Percentiles rank a stretch among this genome's conserved stretches.
These are phyloP conservation scores for Emmonsiellopsis sp. DNA, from an alignment of 2,329 filamentous ascomycete genomes.

Conservation along the genomic window DNA sequence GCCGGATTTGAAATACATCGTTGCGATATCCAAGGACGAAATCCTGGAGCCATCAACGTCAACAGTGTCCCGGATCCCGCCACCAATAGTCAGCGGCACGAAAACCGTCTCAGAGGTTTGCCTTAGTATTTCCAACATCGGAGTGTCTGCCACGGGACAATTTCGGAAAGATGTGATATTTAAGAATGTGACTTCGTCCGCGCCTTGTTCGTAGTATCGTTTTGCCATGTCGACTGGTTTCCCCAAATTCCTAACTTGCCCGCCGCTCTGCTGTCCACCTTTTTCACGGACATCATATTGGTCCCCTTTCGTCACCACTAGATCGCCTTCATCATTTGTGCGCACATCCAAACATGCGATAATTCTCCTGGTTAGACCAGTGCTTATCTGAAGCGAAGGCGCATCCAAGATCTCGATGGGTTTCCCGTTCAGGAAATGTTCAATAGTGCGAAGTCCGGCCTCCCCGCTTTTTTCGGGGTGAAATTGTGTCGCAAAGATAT, in stretches of 20 bases:
- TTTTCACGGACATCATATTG: conserved; percentile 98
- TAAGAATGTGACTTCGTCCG: conserved; percentile 93
- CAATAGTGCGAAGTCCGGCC: conserved; percentile 74
- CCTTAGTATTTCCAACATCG: conserved; percentile 91
- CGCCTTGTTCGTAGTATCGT: conserved; percentile 91
- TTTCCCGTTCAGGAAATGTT: conserved; percentile 73
- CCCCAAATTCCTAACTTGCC: conserved; percentile 78
- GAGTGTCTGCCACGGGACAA: conserved; percentile 81
- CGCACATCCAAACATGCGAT: conserved; percentile 96
- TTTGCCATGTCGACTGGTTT: conserved; percentile 94
- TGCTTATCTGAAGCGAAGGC: conserved; percentile 7
- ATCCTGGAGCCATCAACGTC: conserved; percentile 80
- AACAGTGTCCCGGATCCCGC: conserved; percentile 85
- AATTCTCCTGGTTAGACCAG: conserved; percentile 76
- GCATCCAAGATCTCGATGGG: conserved; percentile 46
- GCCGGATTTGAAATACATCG: conserved; percentile 93
- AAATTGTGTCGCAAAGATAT: conserved; percentile 88
- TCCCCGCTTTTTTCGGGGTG: conserved; percentile 95
- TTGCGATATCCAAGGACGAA: conserved; percentile 86
- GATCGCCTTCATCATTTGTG: conserved; percentile 84
- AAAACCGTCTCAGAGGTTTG: conserved; percentile 85
- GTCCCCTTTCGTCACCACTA: conserved; percentile 97
- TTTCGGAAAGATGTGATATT: conserved; percentile 98
- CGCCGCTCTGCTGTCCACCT: conserved; percentile 44
- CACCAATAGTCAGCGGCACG: conserved; percentile 89